Percentiles rank a stretch among this genome's conserved stretches.
Conservation (phyloP, 345 rosid genomes). For the Melaleuca quinquenervia region DNA sequence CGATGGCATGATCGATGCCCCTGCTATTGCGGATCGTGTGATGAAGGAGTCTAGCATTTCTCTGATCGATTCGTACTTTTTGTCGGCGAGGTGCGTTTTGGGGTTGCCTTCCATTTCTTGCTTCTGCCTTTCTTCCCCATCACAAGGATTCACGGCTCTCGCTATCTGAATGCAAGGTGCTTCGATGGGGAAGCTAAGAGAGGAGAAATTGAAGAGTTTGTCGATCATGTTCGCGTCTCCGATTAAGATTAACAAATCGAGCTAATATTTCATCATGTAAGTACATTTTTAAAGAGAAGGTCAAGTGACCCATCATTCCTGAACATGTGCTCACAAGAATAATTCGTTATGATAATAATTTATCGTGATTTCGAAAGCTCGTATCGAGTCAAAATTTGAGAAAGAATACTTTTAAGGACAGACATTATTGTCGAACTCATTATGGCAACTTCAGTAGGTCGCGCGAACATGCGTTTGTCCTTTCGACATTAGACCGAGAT, state of each 20-base stretch:
- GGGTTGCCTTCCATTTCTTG: not conserved
- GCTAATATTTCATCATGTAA: not conserved
- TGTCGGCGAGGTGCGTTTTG: not conserved
- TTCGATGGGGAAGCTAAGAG: not conserved
- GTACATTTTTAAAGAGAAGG: not conserved
- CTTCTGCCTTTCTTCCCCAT: not conserved
- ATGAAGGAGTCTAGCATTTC: not conserved
- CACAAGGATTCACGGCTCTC: not conserved
- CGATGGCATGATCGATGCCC: not conserved
- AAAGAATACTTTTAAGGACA: not conserved
- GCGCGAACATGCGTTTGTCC: not conserved
- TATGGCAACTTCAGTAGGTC: not conserved
- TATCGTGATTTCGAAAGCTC: not conserved
- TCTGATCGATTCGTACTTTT: not conserved
- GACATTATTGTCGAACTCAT: not conserved
- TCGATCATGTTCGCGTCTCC: not conserved
- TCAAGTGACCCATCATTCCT: not conserved
- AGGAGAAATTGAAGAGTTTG: not conserved
- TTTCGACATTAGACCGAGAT: not conserved
- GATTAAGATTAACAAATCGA: not conserved
- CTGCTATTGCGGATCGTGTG: not conserved
- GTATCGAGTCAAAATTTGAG: not conserved
- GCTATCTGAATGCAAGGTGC: not conserved
- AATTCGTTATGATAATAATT: not conserved
- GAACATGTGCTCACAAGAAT: not conserved